These are phyloP conservation scores for Avicennia marina DNA, from an alignment of 257 asterid species.

Conservation along the genomic window DNA sequence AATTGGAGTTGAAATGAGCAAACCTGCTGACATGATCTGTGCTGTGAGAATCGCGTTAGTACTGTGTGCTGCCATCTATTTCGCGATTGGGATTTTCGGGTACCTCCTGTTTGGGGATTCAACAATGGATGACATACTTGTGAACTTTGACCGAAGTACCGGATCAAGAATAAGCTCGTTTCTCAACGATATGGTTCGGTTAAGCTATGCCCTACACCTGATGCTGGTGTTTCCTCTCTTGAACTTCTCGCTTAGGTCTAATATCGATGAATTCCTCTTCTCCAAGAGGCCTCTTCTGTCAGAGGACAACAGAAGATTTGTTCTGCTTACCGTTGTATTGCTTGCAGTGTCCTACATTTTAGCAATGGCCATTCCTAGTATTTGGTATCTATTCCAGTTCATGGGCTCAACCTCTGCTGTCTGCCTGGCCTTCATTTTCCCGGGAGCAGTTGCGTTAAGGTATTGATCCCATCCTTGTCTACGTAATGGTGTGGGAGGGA, in stretches of 20 bases:
- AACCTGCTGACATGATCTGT: constrained; percentile 55
- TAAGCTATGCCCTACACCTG: constrained; percentile 82
- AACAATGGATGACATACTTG: constrained; percentile 83
- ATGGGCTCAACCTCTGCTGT: constrained; percentile 91
- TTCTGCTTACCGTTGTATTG: neutral
- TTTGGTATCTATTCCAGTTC: constrained; percentile 16
- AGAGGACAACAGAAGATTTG: neutral
- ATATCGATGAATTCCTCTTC: constrained; percentile 78
- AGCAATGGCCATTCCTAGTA: neutral
- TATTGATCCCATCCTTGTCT: constrained; percentile 12
- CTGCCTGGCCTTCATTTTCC: constrained; percentile 86
- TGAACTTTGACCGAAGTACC: constrained; percentile 59
- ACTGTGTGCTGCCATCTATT: constrained; percentile 69
- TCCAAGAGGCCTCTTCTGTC: constrained; percentile 40
- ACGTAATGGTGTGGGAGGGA: no score
- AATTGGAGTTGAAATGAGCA: constrained; percentile 80
- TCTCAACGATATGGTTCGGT: constrained; percentile 58
- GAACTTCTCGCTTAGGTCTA: constrained; percentile 77
- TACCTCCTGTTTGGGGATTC: constrained; percentile 91
- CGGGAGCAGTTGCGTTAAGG: constrained; percentile 84
- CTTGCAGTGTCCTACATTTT: neutral
- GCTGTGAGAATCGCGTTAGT: constrained; percentile 70
- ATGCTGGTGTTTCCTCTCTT: constrained; percentile 81
- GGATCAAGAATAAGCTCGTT: constrained; percentile 44
- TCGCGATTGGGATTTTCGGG: constrained; percentile 72